Evolutionary conservation across 495 filamentous ascomycete genomes (phyloP), one percentile per base, ranked within the genome.

Genomic region (Aspergillus campestris): DNA sequence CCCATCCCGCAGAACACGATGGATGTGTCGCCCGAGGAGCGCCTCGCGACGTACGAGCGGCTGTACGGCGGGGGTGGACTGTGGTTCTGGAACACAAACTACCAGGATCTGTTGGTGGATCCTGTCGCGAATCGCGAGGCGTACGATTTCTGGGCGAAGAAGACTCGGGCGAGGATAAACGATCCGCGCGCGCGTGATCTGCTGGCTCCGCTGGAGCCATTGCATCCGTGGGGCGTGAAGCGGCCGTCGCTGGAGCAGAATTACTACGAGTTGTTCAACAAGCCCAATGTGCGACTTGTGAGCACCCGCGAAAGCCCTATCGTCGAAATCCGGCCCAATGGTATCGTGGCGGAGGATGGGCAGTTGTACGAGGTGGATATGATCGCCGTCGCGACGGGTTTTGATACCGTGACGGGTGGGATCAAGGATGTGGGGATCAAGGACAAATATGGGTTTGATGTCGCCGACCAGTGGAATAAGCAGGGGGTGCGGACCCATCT

Each of bases 261-360:
- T 1, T 71, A 66, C 47, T 71, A 56, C 27, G 64, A 71, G 45
- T 44, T 51, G 2, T 69, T 55, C 43, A 67, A 71, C 41, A 34
- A 53, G 38, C 45, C 53, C 0, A 57, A 71, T 32, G 67, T 71
- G 3, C 24, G 59, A 8, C 42, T 69, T 18, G 55, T 71, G 0
- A 55, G 67, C 38, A 39, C 64, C 3, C 49, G 57, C 13, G 33
- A 52, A n/a, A 56, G 56, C 1, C 57, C 59, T 0, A 56, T 65
- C 14, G 49, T 65, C 14, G 49, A 58, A 7, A 48, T 63, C 5
- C 57, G 53, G 5, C 38, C 44, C 28, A 49, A 31, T 0, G 62
- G 63, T 0, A 69, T 75, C 30, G 52, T 57, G 15, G 69, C 59
- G 3, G 48, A 31, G 3, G 61, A 67, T 40, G 68, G 65, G 8